Evolutionary conservation across 768 basidiomycete species (phyloP).

Genomic region (Mycena polygramma): DNA sequence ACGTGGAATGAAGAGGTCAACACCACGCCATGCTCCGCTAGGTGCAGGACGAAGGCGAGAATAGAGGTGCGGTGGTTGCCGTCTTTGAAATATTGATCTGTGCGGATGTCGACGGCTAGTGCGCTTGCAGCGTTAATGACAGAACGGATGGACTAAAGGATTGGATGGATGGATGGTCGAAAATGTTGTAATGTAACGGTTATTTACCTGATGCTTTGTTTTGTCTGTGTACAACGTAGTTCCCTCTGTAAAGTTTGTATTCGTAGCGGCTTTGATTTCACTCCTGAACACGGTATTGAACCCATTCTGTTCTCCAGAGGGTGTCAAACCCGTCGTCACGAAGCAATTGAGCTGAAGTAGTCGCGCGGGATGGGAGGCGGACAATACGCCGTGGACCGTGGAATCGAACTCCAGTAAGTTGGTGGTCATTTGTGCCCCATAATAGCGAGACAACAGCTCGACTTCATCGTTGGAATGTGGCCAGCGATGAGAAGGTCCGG

Average conservation of each 20-base stretch:
- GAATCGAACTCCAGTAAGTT: constrained; percentile 12
- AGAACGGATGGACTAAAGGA: constrained; percentile 16
- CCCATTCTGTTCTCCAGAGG: constrained; percentile 23
- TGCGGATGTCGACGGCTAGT: constrained; percentile 30
- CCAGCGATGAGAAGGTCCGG: constrained; percentile 6
- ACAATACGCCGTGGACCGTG: constrained; percentile 8
- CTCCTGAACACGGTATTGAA: constrained; percentile 14
- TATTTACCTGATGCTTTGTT: not conserved
- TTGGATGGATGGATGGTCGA: not conserved
- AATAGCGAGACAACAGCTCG: constrained; percentile 8
- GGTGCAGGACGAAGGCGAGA: constrained; percentile 17
- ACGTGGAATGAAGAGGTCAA: constrained; percentile 32
- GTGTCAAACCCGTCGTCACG: constrained; percentile 26
- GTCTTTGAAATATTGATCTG: constrained; percentile 31
- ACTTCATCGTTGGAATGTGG: constrained; percentile 13
- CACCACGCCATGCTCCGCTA: constrained; percentile 27
- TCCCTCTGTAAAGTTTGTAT: not conserved
- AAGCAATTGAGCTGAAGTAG: constrained; percentile 31
- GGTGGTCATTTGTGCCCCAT: constrained; percentile 27
- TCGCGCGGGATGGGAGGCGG: constrained; percentile 19
- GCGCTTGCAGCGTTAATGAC: constrained; percentile 14
- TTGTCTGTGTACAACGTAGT: constrained; percentile 5
- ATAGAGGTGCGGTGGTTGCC: constrained; percentile 36
- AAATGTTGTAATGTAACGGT: not conserved
- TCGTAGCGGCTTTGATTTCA: not conserved